Conservation (phyloP, 768 basidiomycete genomes). For the Suillus hirtellus region DNA sequence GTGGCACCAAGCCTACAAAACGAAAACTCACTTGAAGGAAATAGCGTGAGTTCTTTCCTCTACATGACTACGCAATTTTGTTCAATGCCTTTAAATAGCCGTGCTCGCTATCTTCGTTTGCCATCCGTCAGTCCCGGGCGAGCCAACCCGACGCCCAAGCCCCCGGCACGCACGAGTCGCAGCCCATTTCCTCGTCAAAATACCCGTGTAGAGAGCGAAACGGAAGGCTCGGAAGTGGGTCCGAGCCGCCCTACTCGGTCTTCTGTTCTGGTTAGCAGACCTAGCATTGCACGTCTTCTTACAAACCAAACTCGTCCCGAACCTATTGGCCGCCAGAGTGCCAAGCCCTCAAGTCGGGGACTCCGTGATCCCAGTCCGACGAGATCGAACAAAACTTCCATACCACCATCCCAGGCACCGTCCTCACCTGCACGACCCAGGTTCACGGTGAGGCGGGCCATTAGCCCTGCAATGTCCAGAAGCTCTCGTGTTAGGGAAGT, state of each 20-base stretch:
- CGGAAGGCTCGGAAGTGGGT: slow-evolving; percentile 33
- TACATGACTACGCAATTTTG: slow-evolving; percentile 15
- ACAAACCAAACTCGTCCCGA: slow-evolving; percentile 33
- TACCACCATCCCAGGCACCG: slow-evolving; percentile 22
- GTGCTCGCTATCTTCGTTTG: slow-evolving; percentile 78
- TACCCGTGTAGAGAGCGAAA: slow-evolving; percentile 27
- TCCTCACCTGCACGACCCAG: slow-evolving; percentile 34
- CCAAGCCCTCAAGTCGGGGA: slow-evolving; percentile 26
- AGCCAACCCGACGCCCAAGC: slow-evolving; percentile 27
- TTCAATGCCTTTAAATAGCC: slow-evolving; percentile 42
- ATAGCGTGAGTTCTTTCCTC: slow-evolving; percentile 64
- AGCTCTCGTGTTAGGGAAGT: slow-evolving; percentile 28
- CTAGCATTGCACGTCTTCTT: slow-evolving; percentile 42
- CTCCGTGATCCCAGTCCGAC: slow-evolving; percentile 33
- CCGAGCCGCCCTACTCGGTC: slow-evolving; percentile 27
- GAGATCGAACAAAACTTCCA: slow-evolving; percentile 28
- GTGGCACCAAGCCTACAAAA: slow-evolving; percentile 70
- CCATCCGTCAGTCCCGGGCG: slow-evolving; percentile 53
- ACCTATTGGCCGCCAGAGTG: slow-evolving; percentile 26
- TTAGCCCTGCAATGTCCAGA: slow-evolving; percentile 40
- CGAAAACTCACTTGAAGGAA: slow-evolving; percentile 74
- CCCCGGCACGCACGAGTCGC: slow-evolving; percentile 29
- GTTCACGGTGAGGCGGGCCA: slow-evolving; percentile 37
- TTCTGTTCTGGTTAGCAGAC: slow-evolving; percentile 27
- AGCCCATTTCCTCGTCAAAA: slow-evolving; percentile 33